phyloP scores from a whole-genome alignment of 2,329 filamentous ascomycete genomes.

The Magnaporthales sp. region DNA sequence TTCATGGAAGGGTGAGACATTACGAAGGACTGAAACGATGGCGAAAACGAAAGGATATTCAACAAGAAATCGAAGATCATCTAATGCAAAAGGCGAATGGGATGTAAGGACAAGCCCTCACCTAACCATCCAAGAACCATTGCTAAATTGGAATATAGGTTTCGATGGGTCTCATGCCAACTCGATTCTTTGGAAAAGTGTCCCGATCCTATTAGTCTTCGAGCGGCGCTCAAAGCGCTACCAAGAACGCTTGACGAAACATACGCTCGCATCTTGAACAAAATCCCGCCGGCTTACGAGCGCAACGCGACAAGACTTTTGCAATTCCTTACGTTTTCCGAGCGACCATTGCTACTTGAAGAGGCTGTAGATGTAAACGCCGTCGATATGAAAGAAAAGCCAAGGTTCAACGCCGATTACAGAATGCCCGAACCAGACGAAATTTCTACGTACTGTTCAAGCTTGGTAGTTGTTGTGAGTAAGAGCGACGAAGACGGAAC shows the following conservation, averaged over 20 bases:
- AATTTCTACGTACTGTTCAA: background rate
- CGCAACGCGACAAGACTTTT: background rate
- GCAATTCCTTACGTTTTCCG: background rate
- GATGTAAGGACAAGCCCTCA: background rate
- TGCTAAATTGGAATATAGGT: background rate
- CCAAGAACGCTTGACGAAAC: background rate
- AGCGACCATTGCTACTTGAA: background rate
- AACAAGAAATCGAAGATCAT: no score
- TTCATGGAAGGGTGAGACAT: background rate
- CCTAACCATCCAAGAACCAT: background rate
- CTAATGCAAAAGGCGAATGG: background rate
- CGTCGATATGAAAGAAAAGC: background rate
- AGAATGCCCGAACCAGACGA: background rate
- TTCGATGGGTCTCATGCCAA: background rate
- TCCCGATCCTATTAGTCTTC: background rate
- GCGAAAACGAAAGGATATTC: no score
- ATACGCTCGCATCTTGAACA: background rate
- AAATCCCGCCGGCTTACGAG: background rate
- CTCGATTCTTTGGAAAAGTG: background rate
- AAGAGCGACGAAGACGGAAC: background rate
- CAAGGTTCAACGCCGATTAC: background rate
- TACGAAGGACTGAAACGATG: no score
- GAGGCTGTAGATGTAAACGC: background rate
- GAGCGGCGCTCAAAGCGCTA: background rate
- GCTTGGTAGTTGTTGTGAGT: background rate